phyloP scores from a whole-genome alignment of 2,329 filamentous ascomycete species.

The Alternaria brassicae region DNA sequence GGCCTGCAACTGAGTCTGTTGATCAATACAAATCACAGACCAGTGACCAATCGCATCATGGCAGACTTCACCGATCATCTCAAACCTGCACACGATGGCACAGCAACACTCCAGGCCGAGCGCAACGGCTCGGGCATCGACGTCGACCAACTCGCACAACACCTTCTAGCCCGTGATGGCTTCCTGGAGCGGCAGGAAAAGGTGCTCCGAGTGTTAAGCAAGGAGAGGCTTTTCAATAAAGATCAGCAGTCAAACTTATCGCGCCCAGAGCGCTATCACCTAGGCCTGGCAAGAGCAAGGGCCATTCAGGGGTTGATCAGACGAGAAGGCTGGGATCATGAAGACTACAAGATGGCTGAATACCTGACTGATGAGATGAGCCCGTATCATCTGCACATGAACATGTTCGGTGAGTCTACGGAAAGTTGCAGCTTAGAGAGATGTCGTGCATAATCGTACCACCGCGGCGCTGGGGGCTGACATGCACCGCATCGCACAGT shows the following conservation, averaged over 20 bases:
- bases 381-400: constrained; percentile 60
- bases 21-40: not conserved
- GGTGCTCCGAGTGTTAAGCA: constrained; percentile 55
- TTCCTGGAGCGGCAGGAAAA: constrained; percentile 59
- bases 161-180: constrained; percentile 56
- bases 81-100: constrained; percentile 56
- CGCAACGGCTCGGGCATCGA: constrained; percentile 55
- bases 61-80: constrained; percentile 60
- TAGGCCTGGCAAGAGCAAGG: constrained; percentile 61
- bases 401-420: constrained; percentile 56
- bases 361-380: constrained; percentile 63
- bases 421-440: not conserved
- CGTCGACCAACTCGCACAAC: constrained; percentile 54
- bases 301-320: constrained; percentile 56
- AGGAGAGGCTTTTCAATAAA: constrained; percentile 60
- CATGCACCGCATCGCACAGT: constrained; percentile 30
- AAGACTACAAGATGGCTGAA: constrained; percentile 61
- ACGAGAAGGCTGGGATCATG: constrained; percentile 57
- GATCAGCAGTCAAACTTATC: constrained; percentile 60
- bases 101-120: constrained; percentile 56
- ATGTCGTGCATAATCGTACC: constrained; percentile 22
- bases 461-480: constrained; percentile 27
- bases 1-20: constrained; percentile 11
- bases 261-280: constrained; percentile 60
- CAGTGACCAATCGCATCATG: constrained; percentile 42